Conservation (phyloP, 1,284 basidiomycete species). For the Coniferiporia weirii region DNA sequence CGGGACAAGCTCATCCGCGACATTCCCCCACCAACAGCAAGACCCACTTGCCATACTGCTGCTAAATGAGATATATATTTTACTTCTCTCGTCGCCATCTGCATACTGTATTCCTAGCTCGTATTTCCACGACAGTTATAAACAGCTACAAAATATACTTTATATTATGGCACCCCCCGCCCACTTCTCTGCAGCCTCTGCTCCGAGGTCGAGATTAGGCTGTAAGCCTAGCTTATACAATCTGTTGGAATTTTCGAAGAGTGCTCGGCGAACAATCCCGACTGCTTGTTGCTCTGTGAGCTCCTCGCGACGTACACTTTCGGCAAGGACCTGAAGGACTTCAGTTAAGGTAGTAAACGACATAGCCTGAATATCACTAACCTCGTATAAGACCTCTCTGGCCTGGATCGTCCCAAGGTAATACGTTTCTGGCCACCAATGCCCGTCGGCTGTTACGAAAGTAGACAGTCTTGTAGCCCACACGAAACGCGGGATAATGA, state of each 20-base stretch:
- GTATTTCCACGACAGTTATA: neutral
- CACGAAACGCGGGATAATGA: neutral
- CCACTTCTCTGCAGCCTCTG: neutral
- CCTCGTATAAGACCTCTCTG: conserved; percentile 54
- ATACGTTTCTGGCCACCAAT: conserved; percentile 74
- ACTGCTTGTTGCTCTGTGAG: conserved; percentile 46
- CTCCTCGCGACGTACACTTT: conserved; percentile 39
- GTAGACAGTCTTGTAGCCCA: neutral
- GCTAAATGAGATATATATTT: neutral
- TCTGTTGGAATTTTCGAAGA: conserved; percentile 57
- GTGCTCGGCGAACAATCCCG: conserved; percentile 41
- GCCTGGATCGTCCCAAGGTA: conserved; percentile 63
- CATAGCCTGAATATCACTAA: conserved; percentile 23
- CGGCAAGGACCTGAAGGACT: conserved; percentile 42
- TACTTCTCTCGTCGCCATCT: neutral
- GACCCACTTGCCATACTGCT: neutral
- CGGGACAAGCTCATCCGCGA: too few species aligned
- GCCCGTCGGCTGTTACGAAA: conserved; percentile 53
- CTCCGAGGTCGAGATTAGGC: conserved; percentile 21
- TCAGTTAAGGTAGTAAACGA: neutral
- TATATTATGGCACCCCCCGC: neutral
- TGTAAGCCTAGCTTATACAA: conserved; percentile 48
- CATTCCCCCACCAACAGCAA: too few species aligned
- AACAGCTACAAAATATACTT: neutral
- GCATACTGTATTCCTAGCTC: too few species aligned